Percentiles rank a stretch among this genome's conserved stretches.
Conservation (phyloP, 1,139 yeast species). For the Taphrina pruni region DNA sequence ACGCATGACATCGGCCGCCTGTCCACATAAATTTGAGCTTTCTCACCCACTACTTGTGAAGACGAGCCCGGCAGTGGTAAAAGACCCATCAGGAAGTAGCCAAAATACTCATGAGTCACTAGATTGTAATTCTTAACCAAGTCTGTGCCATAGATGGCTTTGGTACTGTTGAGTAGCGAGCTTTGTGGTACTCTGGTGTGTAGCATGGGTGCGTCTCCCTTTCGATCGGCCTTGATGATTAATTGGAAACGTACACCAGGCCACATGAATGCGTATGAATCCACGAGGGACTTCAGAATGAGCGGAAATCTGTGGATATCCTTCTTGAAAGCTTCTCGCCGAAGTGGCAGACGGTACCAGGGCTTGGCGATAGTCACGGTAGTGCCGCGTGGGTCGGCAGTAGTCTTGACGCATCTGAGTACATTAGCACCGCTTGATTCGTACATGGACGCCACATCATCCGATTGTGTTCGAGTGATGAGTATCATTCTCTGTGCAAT, state of each 20-base stretch:
- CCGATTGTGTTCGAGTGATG: constrained; percentile 51
- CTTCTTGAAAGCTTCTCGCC: constrained; percentile 51
- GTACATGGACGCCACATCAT: constrained; percentile 54
- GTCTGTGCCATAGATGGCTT: constrained; percentile 37
- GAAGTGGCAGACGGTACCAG: constrained; percentile 53
- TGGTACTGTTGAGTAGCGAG: constrained; percentile 44
- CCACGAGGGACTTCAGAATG: constrained; percentile 49
- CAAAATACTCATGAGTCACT: constrained; percentile 37
- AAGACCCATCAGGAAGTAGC: constrained; percentile 41
- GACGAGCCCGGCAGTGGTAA: constrained; percentile 33
- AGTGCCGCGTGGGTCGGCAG: constrained; percentile 52
- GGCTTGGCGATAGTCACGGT: constrained; percentile 51
- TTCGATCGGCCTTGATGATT: constrained; percentile 45
- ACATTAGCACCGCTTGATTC: constrained; percentile 51
- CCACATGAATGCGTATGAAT: constrained; percentile 52
- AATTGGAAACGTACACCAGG: constrained; percentile 52
- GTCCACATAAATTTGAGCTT: constrained; percentile 49
- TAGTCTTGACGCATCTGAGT: constrained; percentile 46
- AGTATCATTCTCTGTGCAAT: constrained; percentile 50
- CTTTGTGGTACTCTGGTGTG: constrained; percentile 36
- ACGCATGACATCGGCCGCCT: constrained; percentile 52
- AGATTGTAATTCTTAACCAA: constrained; percentile 42
- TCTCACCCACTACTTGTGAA: constrained; percentile 27
- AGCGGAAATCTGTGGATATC: constrained; percentile 49
- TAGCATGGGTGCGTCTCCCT: constrained; percentile 34